Percentiles rank a stretch among this genome's conserved stretches.
phyloP scores from a whole-genome alignment of 345 rosid species.

The Dipteronia sinensis region DNA sequence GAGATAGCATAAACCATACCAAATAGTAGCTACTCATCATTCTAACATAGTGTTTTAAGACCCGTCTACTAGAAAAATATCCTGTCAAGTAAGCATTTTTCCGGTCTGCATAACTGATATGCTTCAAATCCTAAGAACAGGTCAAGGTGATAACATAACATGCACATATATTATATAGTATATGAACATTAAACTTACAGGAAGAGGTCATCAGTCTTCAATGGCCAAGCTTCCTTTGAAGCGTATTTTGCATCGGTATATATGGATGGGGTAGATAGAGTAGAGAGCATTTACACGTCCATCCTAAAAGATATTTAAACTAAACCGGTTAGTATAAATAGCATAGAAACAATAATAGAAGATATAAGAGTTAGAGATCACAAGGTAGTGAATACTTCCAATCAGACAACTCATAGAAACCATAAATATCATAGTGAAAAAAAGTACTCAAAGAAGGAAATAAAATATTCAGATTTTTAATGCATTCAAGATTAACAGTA shows the following conservation, averaged over 20 bases:
- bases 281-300: constrained; percentile 96
- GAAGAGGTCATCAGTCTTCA: constrained; percentile 83
- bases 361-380: neutral
- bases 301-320: constrained; percentile 53
- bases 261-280: constrained; percentile 95
- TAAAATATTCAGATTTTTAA: too few species aligned
- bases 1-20: constrained; percentile 46
- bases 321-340: constrained; percentile 14
- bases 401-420: too few species aligned
- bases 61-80: constrained; percentile 90
- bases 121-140: constrained; percentile 27
- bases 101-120: constrained; percentile 92
- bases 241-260: constrained; percentile 96
- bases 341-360: constrained; percentile 10
- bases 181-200: constrained; percentile 66
- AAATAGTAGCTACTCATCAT: constrained; percentile 87
- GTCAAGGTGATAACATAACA: constrained; percentile 8
- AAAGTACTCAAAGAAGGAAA: too few species aligned
- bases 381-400: constrained; percentile 6
- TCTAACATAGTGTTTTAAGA: constrained; percentile 87
- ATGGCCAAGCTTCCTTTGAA: constrained; percentile 73
- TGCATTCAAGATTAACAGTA: neutral
- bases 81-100: constrained; percentile 97
- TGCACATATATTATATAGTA: constrained; percentile 14
- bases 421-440: too few species aligned